These are phyloP conservation scores for Hirschfeldia incana DNA, from an alignment of 345 rosid species.

Conservation along the genomic window DNA sequence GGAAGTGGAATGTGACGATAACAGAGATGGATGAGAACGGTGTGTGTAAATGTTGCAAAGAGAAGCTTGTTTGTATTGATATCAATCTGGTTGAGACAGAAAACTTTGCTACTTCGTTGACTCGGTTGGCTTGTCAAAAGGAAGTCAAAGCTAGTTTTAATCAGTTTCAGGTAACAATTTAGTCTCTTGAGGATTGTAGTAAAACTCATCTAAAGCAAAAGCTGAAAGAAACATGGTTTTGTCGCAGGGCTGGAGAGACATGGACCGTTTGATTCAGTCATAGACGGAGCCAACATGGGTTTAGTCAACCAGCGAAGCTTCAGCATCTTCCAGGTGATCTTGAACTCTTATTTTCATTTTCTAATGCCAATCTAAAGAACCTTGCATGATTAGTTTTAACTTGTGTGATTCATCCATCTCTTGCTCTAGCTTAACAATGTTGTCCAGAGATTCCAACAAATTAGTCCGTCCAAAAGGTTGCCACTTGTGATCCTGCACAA, in stretches of 20 bases:
- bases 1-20: slow-evolving; percentile 70
- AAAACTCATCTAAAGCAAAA: slow-evolving; percentile 4
- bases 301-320: slow-evolving; percentile 54
- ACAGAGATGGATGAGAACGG: slow-evolving; percentile 72
- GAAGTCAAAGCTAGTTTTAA: slow-evolving; percentile 61
- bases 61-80: slow-evolving; percentile 88
- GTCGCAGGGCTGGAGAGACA: slow-evolving; percentile 68
- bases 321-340: slow-evolving; percentile 65
- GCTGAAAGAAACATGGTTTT: neutral
- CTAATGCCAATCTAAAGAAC: neutral
- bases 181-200: neutral
- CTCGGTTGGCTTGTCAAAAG: slow-evolving; percentile 62
- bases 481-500: slow-evolving; percentile 82
- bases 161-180: slow-evolving; percentile 59
- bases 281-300: slow-evolving; percentile 89
- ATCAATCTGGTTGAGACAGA: slow-evolving; percentile 84
- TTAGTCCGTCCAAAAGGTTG: slow-evolving; percentile 68
- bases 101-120: slow-evolving; percentile 66
- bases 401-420: slow-evolving; percentile 6
- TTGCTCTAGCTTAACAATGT: slow-evolving; percentile 61
- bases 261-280: slow-evolving; percentile 94
- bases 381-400: neutral
- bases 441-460: slow-evolving; percentile 52
- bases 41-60: slow-evolving; percentile 67
- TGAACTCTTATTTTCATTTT: neutral